Percentiles rank a stretch among this genome's conserved stretches.
Conservation (phyloP, 768 basidiomycete genomes). For the Kwoniella shandongensis region DNA sequence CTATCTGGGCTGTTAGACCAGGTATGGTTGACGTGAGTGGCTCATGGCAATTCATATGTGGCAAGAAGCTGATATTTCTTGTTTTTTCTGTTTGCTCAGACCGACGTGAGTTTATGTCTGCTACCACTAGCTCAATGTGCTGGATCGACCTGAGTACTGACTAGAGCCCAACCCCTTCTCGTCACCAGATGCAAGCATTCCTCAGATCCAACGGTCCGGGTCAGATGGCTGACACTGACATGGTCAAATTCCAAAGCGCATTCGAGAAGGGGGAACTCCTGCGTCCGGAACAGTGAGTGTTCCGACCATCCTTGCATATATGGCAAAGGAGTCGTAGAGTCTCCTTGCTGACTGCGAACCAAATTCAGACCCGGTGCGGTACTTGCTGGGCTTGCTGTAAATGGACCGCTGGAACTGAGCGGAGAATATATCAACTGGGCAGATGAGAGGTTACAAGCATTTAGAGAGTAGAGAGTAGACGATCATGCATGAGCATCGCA, state of each 20-base stretch:
- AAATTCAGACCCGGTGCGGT: constrained; percentile 54
- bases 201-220: constrained; percentile 44
- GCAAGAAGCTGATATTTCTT: background rate
- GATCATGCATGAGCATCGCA: background rate
- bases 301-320: no score
- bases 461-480: background rate
- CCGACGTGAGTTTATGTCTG: constrained; percentile 60
- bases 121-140: background rate
- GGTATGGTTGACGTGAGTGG: constrained; percentile 70
- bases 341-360: no score
- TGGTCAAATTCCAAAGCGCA: constrained; percentile 63
- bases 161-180: background rate
- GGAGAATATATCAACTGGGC: constrained; percentile 84
- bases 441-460: constrained; percentile 56
- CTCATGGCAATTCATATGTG: background rate
- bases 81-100: constrained; percentile 51
- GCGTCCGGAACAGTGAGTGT: constrained; percentile 69
- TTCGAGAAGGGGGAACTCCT: constrained; percentile 70
- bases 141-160: background rate
- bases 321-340: no score
- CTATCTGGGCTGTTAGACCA: constrained; percentile 75
- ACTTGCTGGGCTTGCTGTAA: constrained; percentile 71
- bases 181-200: constrained; percentile 54
- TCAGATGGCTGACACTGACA: constrained; percentile 62
- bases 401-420: constrained; percentile 63